Percentiles rank a stretch among this genome's conserved stretches.
Evolutionary conservation across 2,329 filamentous ascomycete genomes (phyloP).

Genomic region (Pseudogymnoascus sp.): DNA sequence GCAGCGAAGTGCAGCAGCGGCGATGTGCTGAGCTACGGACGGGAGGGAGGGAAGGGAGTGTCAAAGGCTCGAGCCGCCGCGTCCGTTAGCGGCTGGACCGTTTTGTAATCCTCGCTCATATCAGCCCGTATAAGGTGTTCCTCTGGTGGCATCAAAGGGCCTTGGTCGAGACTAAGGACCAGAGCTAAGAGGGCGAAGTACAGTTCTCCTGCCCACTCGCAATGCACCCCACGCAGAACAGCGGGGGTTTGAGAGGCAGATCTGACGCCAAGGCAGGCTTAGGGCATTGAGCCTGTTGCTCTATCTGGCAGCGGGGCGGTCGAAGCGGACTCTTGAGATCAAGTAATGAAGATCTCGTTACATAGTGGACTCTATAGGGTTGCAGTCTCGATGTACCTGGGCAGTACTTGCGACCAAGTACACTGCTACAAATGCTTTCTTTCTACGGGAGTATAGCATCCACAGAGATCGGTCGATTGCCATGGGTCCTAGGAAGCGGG

Average conservation of each 20-base stretch:
- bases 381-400: not conserved
- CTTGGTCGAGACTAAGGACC: not conserved
- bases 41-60: slow-evolving; percentile 4
- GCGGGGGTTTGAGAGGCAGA: not conserved
- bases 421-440: not conserved
- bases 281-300: not conserved
- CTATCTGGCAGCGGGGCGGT: not conserved
- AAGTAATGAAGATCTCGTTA: not conserved
- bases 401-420: not conserved
- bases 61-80: slow-evolving; percentile 1
- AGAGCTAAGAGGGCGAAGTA: not conserved
- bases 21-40: slow-evolving; percentile 3
- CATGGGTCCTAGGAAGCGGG: not conserved
- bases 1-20: not conserved
- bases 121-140: not conserved
- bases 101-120: not conserved
- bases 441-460: not conserved
- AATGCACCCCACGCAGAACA: slow-evolving; percentile 2
- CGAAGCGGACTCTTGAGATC: not conserved
- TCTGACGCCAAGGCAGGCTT: slow-evolving; percentile 1
- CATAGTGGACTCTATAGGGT: not conserved
- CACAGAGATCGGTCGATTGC: not conserved
- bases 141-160: not conserved
- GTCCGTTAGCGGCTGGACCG: not conserved
- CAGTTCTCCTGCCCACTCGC: not conserved